These are phyloP conservation scores for Metschnikowia continentalis DNA, from an alignment of 805 yeast genomes.

Conservation along the genomic window DNA sequence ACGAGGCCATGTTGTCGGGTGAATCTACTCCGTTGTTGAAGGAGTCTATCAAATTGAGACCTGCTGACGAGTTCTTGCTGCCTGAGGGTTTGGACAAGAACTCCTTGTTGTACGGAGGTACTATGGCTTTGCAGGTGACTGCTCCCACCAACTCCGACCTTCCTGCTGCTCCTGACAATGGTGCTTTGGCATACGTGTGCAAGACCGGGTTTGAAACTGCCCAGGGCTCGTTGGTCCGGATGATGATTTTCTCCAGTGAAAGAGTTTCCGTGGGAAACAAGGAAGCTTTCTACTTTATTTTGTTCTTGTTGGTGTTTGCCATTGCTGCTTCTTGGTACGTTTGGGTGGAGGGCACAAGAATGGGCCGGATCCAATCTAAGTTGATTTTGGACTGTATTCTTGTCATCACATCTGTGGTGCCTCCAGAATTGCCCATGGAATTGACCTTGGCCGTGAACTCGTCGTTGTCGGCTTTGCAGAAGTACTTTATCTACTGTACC, in stretches of 20 bases:
- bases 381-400: conserved; percentile 92
- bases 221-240: conserved; percentile 95
- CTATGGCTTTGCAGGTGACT: conserved; percentile 89
- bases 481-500: conserved; percentile 89
- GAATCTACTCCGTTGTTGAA: conserved; percentile 96
- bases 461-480: conserved; percentile 81
- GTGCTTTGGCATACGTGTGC: conserved; percentile 85
- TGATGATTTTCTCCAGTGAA: conserved; percentile 95
- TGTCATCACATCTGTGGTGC: conserved; percentile 95
- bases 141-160: conserved; percentile 50
- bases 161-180: conserved; percentile 79
- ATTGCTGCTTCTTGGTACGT: conserved; percentile 96
- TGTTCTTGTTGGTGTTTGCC: conserved; percentile 86
- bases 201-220: conserved; percentile 98
- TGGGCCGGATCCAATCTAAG: conserved; percentile 94
- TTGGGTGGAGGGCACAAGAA: conserved; percentile 94
- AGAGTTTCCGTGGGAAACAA: conserved; percentile 93
- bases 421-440: conserved; percentile 99
- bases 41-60: conserved; percentile 85
- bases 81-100: conserved; percentile 85
- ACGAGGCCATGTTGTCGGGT: conserved; percentile 98
- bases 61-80: conserved; percentile 60
- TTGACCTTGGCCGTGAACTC: conserved; percentile 96
- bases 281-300: conserved; percentile 89
- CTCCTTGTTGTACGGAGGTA: conserved; percentile 90